Evolutionary conservation across 208 protist genomes (phyloP).

Genomic region (Blastocrithidia nonstop): DNA sequence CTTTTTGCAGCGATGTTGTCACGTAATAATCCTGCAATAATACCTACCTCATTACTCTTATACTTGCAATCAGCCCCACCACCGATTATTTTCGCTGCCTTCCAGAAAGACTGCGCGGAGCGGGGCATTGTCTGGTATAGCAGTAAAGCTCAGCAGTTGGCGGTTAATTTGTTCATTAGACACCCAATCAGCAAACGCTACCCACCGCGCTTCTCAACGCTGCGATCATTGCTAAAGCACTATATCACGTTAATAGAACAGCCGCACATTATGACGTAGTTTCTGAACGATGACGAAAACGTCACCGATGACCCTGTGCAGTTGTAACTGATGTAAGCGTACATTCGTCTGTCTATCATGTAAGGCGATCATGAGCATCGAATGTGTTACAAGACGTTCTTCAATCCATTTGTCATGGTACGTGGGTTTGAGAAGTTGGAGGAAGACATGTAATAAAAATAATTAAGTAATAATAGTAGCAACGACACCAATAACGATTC

Average conservation of each 20-base stretch:
- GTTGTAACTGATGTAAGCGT: slow-evolving; percentile 38
- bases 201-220: slow-evolving; percentile 28
- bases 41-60: slow-evolving; percentile 37
- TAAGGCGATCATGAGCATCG: slow-evolving; percentile 5
- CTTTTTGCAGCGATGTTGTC: too few species aligned
- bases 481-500: not conserved
- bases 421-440: slow-evolving; percentile 1
- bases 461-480: not conserved
- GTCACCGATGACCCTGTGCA: slow-evolving; percentile 19
- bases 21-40: too few species aligned
- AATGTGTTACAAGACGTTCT: slow-evolving; percentile 64
- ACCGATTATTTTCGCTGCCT: slow-evolving; percentile 33
- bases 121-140: slow-evolving; percentile 37
- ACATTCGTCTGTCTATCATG: slow-evolving; percentile 21
- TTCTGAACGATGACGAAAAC: slow-evolving; percentile 4
- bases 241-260: slow-evolving; percentile 51
- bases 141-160: slow-evolving; percentile 23
- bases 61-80: slow-evolving; percentile 51
- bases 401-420: slow-evolving; percentile 15
- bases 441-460: not conserved
- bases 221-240: slow-evolving; percentile 38
- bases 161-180: slow-evolving; percentile 28
- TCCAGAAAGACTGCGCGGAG: slow-evolving; percentile 34
- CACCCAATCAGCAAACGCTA: slow-evolving; percentile 35
- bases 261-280: slow-evolving; percentile 6